phyloP scores from a whole-genome alignment of 2,329 filamentous ascomycete genomes.

The Aspergillus sp. region DNA sequence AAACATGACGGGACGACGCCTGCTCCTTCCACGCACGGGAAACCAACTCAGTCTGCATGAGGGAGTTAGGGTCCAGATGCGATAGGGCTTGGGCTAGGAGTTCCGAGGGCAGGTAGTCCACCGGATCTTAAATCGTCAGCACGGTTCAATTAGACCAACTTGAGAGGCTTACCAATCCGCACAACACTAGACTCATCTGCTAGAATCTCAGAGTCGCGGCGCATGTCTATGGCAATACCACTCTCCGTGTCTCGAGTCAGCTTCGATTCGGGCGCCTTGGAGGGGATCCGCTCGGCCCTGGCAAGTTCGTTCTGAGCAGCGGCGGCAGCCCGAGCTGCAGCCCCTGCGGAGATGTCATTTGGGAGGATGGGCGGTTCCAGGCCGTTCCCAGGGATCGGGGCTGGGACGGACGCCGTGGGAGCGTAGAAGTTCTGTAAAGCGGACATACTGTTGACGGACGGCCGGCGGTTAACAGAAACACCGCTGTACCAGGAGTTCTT shows the following conservation, averaged over 20 bases:
- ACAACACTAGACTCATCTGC: slow-evolving; percentile 27
- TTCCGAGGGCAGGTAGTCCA: slow-evolving; percentile 48
- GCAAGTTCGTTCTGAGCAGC: slow-evolving; percentile 41
- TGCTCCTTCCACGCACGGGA: slow-evolving; percentile 48
- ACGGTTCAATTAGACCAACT: background rate
- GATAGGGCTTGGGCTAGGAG: slow-evolving; percentile 51
- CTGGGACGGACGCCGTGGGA: slow-evolving; percentile 17
- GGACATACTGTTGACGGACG: slow-evolving; percentile 27
- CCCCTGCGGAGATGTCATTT: slow-evolving; percentile 31
- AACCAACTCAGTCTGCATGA: slow-evolving; percentile 48
- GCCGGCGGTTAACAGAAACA: slow-evolving; percentile 24
- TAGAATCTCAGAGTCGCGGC: slow-evolving; percentile 27
- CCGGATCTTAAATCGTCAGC: slow-evolving; percentile 39
- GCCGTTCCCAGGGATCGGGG: slow-evolving; percentile 28
- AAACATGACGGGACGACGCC: slow-evolving; percentile 50
- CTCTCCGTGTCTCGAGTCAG: slow-evolving; percentile 38
- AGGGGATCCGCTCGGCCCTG: slow-evolving; percentile 21
- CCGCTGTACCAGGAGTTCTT: slow-evolving; percentile 19
- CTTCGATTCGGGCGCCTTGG: slow-evolving; percentile 22
- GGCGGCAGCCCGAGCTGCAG: slow-evolving; percentile 39
- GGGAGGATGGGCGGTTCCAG: slow-evolving; percentile 32
- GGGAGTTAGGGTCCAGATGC: slow-evolving; percentile 48
- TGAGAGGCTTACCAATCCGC: slow-evolving; percentile 23
- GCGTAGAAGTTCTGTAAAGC: slow-evolving; percentile 26
- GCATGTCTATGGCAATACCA: slow-evolving; percentile 39